Conservation (phyloP, 768 basidiomycete genomes). For the Suillus weaverae region DNA sequence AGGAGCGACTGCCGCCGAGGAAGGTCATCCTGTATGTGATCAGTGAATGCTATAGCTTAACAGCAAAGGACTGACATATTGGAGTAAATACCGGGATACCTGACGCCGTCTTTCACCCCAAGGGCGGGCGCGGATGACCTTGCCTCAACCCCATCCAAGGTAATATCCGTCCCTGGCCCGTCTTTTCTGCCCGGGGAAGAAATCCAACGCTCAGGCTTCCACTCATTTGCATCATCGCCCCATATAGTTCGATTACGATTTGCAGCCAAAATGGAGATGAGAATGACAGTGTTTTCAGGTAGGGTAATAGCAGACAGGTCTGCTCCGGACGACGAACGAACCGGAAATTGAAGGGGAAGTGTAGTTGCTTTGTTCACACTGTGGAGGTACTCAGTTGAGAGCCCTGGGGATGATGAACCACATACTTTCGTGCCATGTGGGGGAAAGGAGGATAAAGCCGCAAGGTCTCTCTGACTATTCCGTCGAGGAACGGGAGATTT, state of each 20-base stretch:
- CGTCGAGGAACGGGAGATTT: constrained; percentile 32
- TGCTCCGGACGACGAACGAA: neutral
- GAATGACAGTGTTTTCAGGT: constrained; percentile 26
- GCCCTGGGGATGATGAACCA: neutral
- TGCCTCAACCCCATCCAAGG: constrained; percentile 28
- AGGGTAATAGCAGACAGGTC: neutral
- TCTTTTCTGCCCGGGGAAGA: neutral
- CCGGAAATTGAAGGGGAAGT: neutral
- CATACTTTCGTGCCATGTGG: constrained; percentile 18
- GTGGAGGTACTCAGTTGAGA: neutral
- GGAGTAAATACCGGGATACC: constrained; percentile 43
- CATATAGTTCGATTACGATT: constrained; percentile 45
- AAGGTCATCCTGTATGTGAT: neutral
- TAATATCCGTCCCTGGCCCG: constrained; percentile 13
- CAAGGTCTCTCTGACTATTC: constrained; percentile 36
- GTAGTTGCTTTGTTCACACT: neutral
- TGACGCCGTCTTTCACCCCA: neutral
- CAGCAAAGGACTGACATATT: constrained; percentile 34
- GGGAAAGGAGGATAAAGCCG: constrained; percentile 28
- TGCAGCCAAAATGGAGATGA: constrained; percentile 41
- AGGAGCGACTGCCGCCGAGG: too few relatives aligned
- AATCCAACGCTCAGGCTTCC: constrained; percentile 51
- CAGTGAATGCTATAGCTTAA: neutral
- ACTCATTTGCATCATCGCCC: constrained; percentile 40
- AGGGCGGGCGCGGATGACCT: neutral